Conservation (phyloP, 371 early-diverging fungal species). For the Circinella umbellata region DNA sequence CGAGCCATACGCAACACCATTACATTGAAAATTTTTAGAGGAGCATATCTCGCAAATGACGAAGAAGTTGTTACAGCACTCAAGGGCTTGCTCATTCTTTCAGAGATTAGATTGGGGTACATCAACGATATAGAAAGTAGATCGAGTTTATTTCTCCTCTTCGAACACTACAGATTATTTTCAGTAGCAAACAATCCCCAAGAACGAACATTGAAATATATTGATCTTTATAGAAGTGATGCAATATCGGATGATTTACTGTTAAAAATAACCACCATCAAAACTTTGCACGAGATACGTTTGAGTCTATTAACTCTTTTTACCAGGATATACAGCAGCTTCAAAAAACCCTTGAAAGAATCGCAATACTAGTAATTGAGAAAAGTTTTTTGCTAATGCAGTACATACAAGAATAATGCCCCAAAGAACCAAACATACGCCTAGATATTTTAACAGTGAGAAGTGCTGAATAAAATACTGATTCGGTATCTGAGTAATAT, state of each 20-base stretch:
- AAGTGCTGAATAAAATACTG: slow-evolving; percentile 33
- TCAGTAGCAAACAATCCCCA: background rate
- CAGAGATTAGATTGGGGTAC: background rate
- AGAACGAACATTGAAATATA: background rate
- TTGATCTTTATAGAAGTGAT: background rate
- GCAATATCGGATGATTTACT: background rate
- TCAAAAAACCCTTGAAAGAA: slow-evolving; percentile 45
- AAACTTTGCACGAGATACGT: background rate
- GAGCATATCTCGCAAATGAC: background rate
- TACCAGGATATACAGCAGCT: slow-evolving; percentile 30
- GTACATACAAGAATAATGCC: slow-evolving; percentile 24
- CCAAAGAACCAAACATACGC: slow-evolving; percentile 29
- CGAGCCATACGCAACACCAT: background rate
- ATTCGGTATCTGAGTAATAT: slow-evolving; percentile 25
- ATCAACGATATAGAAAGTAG: background rate
- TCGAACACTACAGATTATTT: background rate
- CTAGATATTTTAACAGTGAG: slow-evolving; percentile 30
- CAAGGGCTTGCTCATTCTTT: background rate
- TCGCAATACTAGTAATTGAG: slow-evolving; percentile 28
- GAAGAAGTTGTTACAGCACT: background rate
- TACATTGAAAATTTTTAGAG: background rate
- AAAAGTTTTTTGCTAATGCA: slow-evolving; percentile 24
- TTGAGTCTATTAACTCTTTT: background rate
- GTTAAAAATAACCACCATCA: background rate
- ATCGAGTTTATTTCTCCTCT: background rate